Conservation (phyloP, 176 grass and related monocot genomes). For the Urochloa ruziziensis region DNA sequence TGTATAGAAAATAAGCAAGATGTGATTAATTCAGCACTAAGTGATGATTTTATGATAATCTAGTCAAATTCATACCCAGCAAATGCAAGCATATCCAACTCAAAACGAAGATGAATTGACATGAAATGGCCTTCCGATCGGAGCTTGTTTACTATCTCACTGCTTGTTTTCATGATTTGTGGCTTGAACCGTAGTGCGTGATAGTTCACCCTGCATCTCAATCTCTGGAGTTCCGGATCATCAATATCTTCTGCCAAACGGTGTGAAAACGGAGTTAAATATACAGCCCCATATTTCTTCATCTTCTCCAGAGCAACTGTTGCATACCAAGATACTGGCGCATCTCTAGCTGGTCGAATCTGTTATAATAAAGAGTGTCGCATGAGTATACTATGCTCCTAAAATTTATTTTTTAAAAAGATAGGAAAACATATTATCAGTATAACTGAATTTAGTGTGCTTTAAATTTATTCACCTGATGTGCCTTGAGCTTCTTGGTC, state of each 20-base stretch:
- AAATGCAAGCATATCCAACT: conserved; percentile 99
- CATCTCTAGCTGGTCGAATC: conserved; percentile 96
- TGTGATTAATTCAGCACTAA: not conserved
- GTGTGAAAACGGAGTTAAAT: conserved; percentile 98
- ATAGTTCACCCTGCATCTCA: conserved; percentile 98
- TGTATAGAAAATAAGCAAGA: not conserved
- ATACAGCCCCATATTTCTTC: conserved; percentile 87
- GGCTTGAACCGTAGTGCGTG: conserved; percentile 94
- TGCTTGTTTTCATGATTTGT: conserved; percentile 87
- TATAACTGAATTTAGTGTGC: not conserved
- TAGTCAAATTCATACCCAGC: conserved; percentile 66
- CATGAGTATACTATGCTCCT: not conserved
- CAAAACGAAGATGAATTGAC: conserved; percentile 99
- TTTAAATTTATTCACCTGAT: conserved; percentile 55
- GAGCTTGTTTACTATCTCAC: conserved; percentile 88
- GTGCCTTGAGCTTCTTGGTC: conserved; percentile 85
- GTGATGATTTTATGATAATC: not conserved
- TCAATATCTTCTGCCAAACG: conserved; percentile 90
- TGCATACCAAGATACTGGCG: conserved; percentile 90
- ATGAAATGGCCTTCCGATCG: conserved; percentile 85
- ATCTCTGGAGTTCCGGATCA: conserved; percentile 86
- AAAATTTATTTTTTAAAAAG: not conserved
- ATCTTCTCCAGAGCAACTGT: conserved; percentile 84
- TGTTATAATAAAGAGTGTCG: conserved; percentile 30
- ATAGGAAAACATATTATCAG: not conserved